A percentile compares a stretch with the other conserved stretches of the same genome.
Conservation (phyloP, 257 asterid species). For the Handroanthus guayacan region DNA sequence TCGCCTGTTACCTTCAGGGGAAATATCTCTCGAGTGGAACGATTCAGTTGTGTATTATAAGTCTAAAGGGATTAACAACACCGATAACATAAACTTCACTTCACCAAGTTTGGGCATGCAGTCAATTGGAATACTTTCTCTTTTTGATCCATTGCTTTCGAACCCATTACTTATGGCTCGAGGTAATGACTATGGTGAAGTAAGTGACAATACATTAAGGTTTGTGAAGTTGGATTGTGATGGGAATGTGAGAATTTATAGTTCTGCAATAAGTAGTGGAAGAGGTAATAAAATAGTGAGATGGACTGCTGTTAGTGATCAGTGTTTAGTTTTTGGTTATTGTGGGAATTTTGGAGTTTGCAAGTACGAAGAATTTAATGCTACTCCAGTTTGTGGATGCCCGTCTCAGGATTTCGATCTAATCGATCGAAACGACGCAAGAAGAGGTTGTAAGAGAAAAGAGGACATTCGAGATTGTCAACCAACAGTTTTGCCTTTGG, state of each 20-base stretch:
- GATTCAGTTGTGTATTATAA: conserved; percentile 47
- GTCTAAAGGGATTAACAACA: conserved; percentile 50
- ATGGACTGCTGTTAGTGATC: conserved; percentile 83
- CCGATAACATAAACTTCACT: conserved; percentile 41
- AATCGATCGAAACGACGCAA: conserved; percentile 52
- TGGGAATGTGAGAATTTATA: conserved; percentile 82
- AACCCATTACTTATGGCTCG: conserved; percentile 50
- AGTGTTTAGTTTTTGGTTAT: conserved; percentile 72
- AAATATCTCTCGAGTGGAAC: conserved; percentile 65
- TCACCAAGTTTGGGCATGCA: conserved; percentile 66
- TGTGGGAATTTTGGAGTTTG: conserved; percentile 83
- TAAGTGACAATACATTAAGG: conserved; percentile 44
- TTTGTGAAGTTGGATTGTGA: conserved; percentile 73
- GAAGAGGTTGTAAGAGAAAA: conserved; percentile 66
- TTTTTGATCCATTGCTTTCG: conserved; percentile 51
- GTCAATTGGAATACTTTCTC: conserved; percentile 54
- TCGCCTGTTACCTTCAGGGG: conserved; percentile 47
- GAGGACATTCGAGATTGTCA: conserved; percentile 53
- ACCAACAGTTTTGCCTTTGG: conserved; percentile 55
- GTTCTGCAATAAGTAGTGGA: conserved; percentile 54
- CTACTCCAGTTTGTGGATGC: conserved; percentile 61
- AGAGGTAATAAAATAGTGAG: conserved; percentile 48
- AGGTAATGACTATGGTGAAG: conserved; percentile 68
- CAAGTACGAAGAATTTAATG: conserved; percentile 50
- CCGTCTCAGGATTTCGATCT: conserved; percentile 67